Conservation (phyloP, 2,329 filamentous ascomycete species). For the Lasiodiplodia sp. region DNA sequence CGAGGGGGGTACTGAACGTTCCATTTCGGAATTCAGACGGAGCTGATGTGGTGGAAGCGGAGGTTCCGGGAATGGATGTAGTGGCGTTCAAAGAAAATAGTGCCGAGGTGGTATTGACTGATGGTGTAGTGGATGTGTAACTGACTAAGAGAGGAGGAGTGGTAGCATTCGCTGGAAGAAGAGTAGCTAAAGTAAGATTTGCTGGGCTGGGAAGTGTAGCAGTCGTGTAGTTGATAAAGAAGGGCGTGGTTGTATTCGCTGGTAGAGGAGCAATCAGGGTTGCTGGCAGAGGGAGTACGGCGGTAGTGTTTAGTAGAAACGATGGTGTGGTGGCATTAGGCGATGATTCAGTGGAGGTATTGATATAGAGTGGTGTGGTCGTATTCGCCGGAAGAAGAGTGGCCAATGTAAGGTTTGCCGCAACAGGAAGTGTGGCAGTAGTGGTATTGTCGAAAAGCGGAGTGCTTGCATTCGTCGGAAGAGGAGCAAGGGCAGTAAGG, state of each 20-base stretch:
- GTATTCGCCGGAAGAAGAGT: not conserved
- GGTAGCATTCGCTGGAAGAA: not conserved
- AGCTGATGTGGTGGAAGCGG: not conserved
- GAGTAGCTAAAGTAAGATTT: not conserved
- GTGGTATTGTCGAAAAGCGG: not conserved
- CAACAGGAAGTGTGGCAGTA: not conserved
- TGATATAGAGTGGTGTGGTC: not conserved
- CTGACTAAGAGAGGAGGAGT: not conserved
- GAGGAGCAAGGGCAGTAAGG: not conserved
- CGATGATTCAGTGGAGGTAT: not conserved
- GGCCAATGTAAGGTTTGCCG: not conserved
- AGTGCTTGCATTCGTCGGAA: not conserved
- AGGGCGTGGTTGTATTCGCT: not conserved
- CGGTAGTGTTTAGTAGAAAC: not conserved
- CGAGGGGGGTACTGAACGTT: not conserved
- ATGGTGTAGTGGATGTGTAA: not conserved
- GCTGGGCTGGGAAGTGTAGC: too few relatives aligned
- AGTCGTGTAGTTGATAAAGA: not conserved
- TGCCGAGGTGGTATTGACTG: not conserved
- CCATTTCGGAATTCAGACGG: not conserved
- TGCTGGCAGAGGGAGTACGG: not conserved
- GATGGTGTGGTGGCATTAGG: not conserved
- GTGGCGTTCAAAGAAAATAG: not conserved
- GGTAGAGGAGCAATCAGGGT: not conserved
- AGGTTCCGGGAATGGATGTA: not conserved